A percentile compares a stretch with the other conserved stretches of the same genome.
Evolutionary conservation across 1,284 basidiomycete genomes (phyloP).

Genomic region (Porogramme epimiltina): DNA sequence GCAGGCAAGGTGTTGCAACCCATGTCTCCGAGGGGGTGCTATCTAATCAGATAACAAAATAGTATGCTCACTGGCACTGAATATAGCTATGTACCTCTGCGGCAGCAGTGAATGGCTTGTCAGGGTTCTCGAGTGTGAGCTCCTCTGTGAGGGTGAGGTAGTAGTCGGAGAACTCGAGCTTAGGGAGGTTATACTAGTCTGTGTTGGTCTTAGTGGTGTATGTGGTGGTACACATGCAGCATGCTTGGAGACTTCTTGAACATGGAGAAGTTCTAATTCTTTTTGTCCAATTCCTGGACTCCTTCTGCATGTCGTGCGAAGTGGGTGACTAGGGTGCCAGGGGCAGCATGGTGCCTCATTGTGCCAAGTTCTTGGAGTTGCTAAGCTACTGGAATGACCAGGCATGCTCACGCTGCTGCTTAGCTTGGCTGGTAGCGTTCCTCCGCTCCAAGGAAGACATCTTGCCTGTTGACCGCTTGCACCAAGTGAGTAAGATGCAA

Average conservation of each 20-base stretch:
- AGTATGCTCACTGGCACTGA: too few species aligned
- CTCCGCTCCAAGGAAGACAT: conserved; percentile 13
- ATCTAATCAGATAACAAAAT: too few species aligned
- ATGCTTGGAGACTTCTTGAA: conserved; percentile 66
- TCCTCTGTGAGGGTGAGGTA: conserved; percentile 56
- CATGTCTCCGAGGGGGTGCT: too few species aligned
- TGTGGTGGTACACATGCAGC: conserved; percentile 50
- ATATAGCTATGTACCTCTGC: too few species aligned
- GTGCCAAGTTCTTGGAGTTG: conserved; percentile 24
- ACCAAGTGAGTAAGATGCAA: conserved; percentile 29
- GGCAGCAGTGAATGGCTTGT: conserved; percentile 38
- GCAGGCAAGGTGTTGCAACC: too few species aligned
- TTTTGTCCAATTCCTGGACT: conserved; percentile 31
- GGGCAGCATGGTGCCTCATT: conserved; percentile 16
- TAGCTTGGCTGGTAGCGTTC: conserved; percentile 22
- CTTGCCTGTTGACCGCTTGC: conserved; percentile 26
- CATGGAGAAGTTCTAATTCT: conserved; percentile 49
- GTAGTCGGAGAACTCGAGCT: conserved; percentile 46
- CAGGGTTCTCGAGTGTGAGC: conserved; percentile 41
- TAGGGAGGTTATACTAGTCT: conserved; percentile 36
- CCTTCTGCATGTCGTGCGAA: conserved; percentile 19
- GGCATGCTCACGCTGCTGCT: conserved; percentile 20
- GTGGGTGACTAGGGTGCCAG: conserved; percentile 9
- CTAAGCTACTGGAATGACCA: conserved; percentile 22
- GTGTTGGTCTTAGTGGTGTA: conserved; percentile 30